Evolutionary conservation across 805 yeast genomes (phyloP), one percentile per base, ranked within the genome.

Genomic region (Middelhovenomyces tepae): DNA sequence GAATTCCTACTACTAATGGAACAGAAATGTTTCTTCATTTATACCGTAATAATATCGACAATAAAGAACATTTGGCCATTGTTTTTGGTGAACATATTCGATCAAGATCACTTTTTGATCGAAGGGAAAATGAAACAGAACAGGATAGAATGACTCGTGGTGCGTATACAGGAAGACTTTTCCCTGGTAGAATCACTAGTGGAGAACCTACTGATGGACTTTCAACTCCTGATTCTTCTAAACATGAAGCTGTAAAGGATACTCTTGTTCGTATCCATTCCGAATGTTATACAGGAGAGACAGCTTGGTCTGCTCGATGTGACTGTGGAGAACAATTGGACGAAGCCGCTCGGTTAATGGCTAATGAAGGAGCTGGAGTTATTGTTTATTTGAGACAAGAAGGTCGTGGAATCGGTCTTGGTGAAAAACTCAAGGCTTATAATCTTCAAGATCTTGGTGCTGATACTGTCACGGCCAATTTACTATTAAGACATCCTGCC

Each of bases 321-420:
- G 99, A 91, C 59, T 91, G 99, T 60, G 99, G 99, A 14, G 99
- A 91, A 59, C 99, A 91, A 62, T 83, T 91, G 49, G 96, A 91
- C 57, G 95, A 93, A 58, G 97, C 97, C 2, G 98, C 96, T 6
- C 69, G 93, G 42, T 57, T 85, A 27, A 91, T 91, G 89, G 94
- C 94, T 5, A 63, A 69, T 37, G 69, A 67, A 31, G 95, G 95
- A 11, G 80, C 76, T 44, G 99, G 99, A 15, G 87, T 94, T 47
- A 86, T 91, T 32, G 97, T 91, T 2, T 91, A 91, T 54, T 64
- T 91, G 43, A 73, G 99, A 51, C 99, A 91, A 59, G 99, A 91
- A 58, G 99, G 99, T 34, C 75, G 99, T 39, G 99, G 99, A 13
- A 91, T 91, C 39, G 99, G 99, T 5, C 66, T 91, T n/a, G 95